Percentiles rank a stretch among this genome's conserved stretches.
These are phyloP conservation scores for Angomonas ambiguus DNA, from an alignment of 208 protist genomes.

Conservation along the genomic window DNA sequence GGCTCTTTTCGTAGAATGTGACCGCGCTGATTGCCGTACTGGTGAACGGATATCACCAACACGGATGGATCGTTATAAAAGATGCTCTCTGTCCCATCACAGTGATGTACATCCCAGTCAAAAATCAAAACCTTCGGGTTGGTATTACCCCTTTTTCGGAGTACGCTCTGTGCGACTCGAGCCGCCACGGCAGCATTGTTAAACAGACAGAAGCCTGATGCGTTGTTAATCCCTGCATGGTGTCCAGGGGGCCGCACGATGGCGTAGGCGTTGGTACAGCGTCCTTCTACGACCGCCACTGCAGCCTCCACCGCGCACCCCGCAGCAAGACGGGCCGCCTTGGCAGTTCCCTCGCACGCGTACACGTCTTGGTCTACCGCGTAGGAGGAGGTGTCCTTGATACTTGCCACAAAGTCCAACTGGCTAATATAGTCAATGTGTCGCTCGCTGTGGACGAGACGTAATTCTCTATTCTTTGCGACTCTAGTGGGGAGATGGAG, in stretches of 20 bases:
- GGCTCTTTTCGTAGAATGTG: slow-evolving; percentile 63
- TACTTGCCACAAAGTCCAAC: slow-evolving; percentile 50
- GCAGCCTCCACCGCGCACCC: slow-evolving; percentile 74
- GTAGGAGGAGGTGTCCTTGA: slow-evolving; percentile 14
- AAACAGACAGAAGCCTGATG: slow-evolving; percentile 90
- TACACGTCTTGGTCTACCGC: slow-evolving; percentile 76
- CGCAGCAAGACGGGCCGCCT: slow-evolving; percentile 54
- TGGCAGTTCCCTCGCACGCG: slow-evolving; percentile 52
- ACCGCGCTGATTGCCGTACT: slow-evolving; percentile 63
- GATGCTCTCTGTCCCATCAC: slow-evolving; percentile 93
- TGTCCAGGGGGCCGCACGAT: slow-evolving; percentile 88
- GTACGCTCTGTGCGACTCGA: slow-evolving; percentile 48
- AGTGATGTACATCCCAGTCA: slow-evolving; percentile 96
- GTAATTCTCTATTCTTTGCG: slow-evolving; percentile 70
- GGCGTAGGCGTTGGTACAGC: slow-evolving; percentile 78
- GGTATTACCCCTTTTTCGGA: background rate
- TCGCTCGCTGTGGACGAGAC: slow-evolving; percentile 56
- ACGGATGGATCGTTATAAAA: slow-evolving; percentile 90
- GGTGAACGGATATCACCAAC: slow-evolving; percentile 93
- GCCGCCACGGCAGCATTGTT: slow-evolving; percentile 91
- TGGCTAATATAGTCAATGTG: slow-evolving; percentile 77
- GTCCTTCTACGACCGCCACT: slow-evolving; percentile 42
- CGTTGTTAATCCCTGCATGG: slow-evolving; percentile 44
- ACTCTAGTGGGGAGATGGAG: slow-evolving; percentile 25
- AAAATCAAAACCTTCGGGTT: slow-evolving; percentile 82